Evolutionary conservation across 768 basidiomycete species (phyloP), one percentile per base, ranked within the genome.

Genomic region (Russula lepida): DNA sequence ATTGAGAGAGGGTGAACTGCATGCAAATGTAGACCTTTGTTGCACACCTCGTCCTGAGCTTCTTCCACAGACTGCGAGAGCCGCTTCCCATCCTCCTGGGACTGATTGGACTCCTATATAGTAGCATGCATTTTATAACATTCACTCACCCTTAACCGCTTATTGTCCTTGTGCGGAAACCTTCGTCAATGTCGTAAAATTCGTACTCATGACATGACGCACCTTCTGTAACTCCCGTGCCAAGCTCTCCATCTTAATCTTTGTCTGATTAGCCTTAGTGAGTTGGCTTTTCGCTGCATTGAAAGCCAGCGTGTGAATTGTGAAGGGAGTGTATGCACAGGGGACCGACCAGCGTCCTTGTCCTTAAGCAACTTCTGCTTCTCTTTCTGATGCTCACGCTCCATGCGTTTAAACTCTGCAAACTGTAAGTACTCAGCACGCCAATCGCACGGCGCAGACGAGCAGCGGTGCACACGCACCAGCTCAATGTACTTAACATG

Each of bases 181-280:
- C 66, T 69, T 8, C 63, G 60, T 33, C 6, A 56, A 47, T 39
- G 32, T n/a, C 25, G 57, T 35, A 30, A 51, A 53, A 21, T 44
- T 23, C 35, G 23, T 37, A 44, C 17, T 37, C 12, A 50, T 6
- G 4, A 51, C 33, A 47, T 13, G 13, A 56, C 63, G 66, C 64
- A 91, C 91, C 81, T 93, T 94, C 76, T 92, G 90, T 63, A 94
- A 73, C 74, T 93, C 91, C 56, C 92, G 82, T 52, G 90, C 92
- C 35, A 94, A 78, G 69, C 88, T 91, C 74, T 94, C 92, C 80
- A 93, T 90, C 76, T 88, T 92, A 35, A 84, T 82, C 76, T 92
- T 92, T 33, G 88, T 87, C 74, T 91, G 88, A 68, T 91, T 92
- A 35, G 89, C 85, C 72, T 94, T 94, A 8, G 88, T 90, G 50